These are phyloP conservation scores for Suhomyces ambrosiae DNA, from an alignment of 1,139 yeast species.

Conservation along the genomic window DNA sequence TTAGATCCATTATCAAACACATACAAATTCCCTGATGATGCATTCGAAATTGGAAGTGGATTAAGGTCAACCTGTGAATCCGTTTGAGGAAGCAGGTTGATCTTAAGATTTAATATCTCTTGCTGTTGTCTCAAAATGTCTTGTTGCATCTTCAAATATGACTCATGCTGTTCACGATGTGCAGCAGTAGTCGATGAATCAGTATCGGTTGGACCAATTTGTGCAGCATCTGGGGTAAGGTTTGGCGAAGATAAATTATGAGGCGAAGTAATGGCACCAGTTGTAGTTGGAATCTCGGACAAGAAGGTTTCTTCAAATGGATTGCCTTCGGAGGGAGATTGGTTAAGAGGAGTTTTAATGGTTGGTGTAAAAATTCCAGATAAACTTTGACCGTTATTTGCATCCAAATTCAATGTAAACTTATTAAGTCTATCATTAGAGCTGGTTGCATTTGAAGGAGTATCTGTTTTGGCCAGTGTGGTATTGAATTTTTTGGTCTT, in stretches of 20 bases:
- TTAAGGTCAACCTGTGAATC: not conserved
- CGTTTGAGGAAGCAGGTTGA: slow-evolving; percentile 13
- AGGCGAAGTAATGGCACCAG: not conserved
- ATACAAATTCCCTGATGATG: slow-evolving; percentile 1
- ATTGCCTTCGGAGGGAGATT: slow-evolving; percentile 30
- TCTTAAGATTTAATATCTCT: slow-evolving; percentile 31
- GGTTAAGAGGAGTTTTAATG: slow-evolving; percentile 34
- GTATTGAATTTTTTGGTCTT: not conserved
- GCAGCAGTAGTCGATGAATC: not conserved
- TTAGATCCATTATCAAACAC: slow-evolving; percentile 6
- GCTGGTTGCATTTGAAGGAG: not conserved
- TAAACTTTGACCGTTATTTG: slow-evolving; percentile 14
- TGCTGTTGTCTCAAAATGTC: slow-evolving; percentile 44
- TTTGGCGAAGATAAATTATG: slow-evolving; percentile 5
- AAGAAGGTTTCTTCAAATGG: slow-evolving; percentile 43
- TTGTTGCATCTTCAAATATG: slow-evolving; percentile 41
- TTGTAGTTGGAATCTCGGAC: slow-evolving; percentile 16
- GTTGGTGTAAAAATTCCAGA: slow-evolving; percentile 44
- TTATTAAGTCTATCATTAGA: slow-evolving; percentile 3
- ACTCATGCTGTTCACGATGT: slow-evolving; percentile 33
- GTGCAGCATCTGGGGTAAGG: slow-evolving; percentile 8
- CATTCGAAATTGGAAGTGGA: not conserved
- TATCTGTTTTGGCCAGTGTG: not conserved
- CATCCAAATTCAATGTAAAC: slow-evolving; percentile 13
- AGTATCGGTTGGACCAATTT: no score